Conservation (phyloP, 176 grass and related monocot species). For the Alloteropsis semialata region DNA sequence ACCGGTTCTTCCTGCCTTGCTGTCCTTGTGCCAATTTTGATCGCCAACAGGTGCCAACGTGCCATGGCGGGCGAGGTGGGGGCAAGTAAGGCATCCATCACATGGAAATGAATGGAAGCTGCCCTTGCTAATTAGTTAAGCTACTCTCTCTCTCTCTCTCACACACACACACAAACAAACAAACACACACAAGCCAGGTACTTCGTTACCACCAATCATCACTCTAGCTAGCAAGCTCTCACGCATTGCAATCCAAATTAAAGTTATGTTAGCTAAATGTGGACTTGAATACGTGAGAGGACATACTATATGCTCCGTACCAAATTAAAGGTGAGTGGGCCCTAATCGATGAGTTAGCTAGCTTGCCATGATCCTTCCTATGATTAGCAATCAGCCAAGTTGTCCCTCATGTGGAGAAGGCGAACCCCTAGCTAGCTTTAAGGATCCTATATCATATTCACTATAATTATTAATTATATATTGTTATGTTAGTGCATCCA, state of each 20-base stretch:
- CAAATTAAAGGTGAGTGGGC: slow-evolving; percentile 4
- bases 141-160: slow-evolving; percentile 24
- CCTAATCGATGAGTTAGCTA: not conserved
- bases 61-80: slow-evolving; percentile 31
- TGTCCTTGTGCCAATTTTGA: no score
- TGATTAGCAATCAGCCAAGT: slow-evolving; percentile 37
- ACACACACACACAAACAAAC: no score
- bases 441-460: slow-evolving; percentile 27
- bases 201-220: not conserved
- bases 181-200: no score
- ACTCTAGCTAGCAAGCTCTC: not conserved
- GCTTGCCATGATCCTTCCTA: slow-evolving; percentile 44
- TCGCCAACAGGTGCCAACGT: no score
- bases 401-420: slow-evolving; percentile 51
- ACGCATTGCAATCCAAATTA: slow-evolving; percentile 28
- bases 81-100: slow-evolving; percentile 48
- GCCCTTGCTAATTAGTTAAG: not conserved
- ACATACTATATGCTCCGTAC: not conserved
- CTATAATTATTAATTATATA: not conserved
- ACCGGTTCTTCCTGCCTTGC: no score
- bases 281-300: not conserved
- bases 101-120: not conserved
- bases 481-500: slow-evolving; percentile 18
- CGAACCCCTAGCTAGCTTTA: slow-evolving; percentile 58
- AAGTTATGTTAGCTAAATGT: no score